These are phyloP conservation scores for Abortiporus biennis DNA, from an alignment of 1,284 basidiomycete genomes.

Conservation along the genomic window DNA sequence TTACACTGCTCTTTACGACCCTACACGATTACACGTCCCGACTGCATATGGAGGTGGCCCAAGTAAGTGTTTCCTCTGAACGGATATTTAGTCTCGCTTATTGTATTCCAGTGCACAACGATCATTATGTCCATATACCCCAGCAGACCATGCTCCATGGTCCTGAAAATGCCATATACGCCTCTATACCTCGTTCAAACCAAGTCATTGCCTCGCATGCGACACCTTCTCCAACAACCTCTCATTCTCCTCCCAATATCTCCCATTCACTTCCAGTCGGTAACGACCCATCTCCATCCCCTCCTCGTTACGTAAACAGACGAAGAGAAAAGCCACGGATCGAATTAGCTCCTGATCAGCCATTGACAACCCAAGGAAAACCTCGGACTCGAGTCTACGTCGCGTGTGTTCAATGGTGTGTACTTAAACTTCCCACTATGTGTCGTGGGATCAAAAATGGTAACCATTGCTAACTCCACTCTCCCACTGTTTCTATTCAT, in stretches of 20 bases:
- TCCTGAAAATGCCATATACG: too few relatives aligned
- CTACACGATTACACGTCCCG: background rate
- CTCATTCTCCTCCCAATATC: too few relatives aligned
- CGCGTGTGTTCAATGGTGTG: conserved; percentile 70
- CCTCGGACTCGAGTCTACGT: conserved; percentile 70
- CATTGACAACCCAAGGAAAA: conserved; percentile 70
- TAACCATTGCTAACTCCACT: conserved; percentile 1
- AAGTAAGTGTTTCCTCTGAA: too few relatives aligned
- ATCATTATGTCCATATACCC: too few relatives aligned
- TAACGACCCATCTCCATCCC: background rate
- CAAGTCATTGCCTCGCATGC: background rate
- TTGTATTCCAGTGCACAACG: too few relatives aligned
- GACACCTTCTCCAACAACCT: background rate
- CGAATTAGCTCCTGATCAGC: conserved; percentile 62
- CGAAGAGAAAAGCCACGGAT: conserved; percentile 59
- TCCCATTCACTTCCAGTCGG: background rate
- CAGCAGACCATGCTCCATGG: too few relatives aligned
- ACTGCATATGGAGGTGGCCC: too few relatives aligned
- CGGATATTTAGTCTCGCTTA: too few relatives aligned
- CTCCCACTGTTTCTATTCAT: conserved; percentile 3
- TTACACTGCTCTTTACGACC: background rate
- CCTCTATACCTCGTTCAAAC: background rate
- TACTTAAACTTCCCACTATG: conserved; percentile 9
- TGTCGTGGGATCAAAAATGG: background rate
- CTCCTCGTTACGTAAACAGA: conserved; percentile 25